Evolutionary conservation across 345 rosid genomes (phyloP).

Genomic region (Limnanthes douglasii): DNA sequence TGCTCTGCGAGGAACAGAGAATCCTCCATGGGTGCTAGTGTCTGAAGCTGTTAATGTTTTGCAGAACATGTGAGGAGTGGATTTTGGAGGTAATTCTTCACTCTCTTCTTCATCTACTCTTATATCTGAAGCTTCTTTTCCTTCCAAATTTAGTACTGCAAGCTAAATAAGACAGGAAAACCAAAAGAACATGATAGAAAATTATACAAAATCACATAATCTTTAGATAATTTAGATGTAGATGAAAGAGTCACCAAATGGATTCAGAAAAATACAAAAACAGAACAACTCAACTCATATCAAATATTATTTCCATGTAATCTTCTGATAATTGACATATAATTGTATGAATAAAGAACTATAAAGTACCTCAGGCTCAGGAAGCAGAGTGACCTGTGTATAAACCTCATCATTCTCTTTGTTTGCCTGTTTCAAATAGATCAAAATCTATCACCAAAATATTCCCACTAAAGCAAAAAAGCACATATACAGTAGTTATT

Average conservation of each 20-base stretch:
- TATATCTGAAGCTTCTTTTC: slow-evolving; percentile 29
- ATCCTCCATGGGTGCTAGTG: slow-evolving; percentile 93
- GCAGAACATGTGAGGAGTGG: slow-evolving; percentile 81
- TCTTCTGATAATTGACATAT: no score
- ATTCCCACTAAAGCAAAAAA: neutral
- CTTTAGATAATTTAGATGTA: neutral
- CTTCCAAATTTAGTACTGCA: slow-evolving; percentile 28
- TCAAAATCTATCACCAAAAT: neutral
- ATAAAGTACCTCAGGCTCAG: slow-evolving; percentile 52
- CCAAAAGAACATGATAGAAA: slow-evolving; percentile 1
- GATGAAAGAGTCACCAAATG: neutral
- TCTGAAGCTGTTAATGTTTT: slow-evolving; percentile 87
- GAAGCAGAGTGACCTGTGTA: slow-evolving; percentile 59
- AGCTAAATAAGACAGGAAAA: slow-evolving; percentile 21
- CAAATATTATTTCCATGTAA: no score
- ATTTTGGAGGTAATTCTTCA: slow-evolving; percentile 34
- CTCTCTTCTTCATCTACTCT: slow-evolving; percentile 37
- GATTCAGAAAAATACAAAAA: neutral
- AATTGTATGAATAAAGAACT: no score
- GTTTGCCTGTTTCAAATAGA: slow-evolving; percentile 41
- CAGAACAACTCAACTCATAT: no score
- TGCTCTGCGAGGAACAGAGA: slow-evolving; percentile 82
- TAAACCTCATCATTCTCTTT: slow-evolving; percentile 85
- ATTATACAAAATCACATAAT: slow-evolving; percentile 1
- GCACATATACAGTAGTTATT: neutral